Base-by-base conservation (phyloP, 2,329 filamentous ascomycete genomes). In the Grosmannia huntii region DNA sequence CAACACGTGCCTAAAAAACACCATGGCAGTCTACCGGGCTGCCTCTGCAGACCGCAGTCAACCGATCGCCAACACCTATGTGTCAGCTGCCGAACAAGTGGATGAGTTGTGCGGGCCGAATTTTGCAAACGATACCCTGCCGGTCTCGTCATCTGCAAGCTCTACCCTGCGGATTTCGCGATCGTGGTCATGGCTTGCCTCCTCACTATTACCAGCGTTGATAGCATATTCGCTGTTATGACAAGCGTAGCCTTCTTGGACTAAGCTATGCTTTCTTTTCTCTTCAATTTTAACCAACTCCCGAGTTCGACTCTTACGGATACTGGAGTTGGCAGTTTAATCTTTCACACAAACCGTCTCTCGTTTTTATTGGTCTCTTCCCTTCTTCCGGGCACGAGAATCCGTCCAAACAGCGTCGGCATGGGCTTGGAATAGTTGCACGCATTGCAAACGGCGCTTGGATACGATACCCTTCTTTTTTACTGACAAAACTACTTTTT, bases 11-110 rank as follows among this genome's bases (percentile, higher is more conserved):
- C 76, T 94, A 50, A 77, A 85, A 66, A 76, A 88, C 61, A 92
- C 88, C 5, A 95, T 97, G 90, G 77, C 78, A 28, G 80, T 95
- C 21, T 96, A 87, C 70, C 83, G 87, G 57, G 72, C 80, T 0
- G 86, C 85, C 33, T 83, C 88, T 0, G 76, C 79, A 16, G 82
- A 90, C 64, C 75, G 81, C 41, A 79, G 75, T 4, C 83, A 87
- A 64, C 80, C 83, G 9, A 78, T 97, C 53, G 80, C 81, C 28
- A 69, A 75, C 19, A 87, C 84, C 0, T 97, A 96, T 68, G 71
- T 78, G 6, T 66, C 73, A 11, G 90, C 90, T 0, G 91, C 92
- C 0, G 72, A 79, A 61, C 81, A 86, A 65, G 78, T 97, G 56
- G 87, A 96, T 66, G 75, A 81, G 12, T 76, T 77, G 3, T 86